phyloP scores from a whole-genome alignment of 805 yeast species.

The Cyberlindnera misumaiensis region DNA sequence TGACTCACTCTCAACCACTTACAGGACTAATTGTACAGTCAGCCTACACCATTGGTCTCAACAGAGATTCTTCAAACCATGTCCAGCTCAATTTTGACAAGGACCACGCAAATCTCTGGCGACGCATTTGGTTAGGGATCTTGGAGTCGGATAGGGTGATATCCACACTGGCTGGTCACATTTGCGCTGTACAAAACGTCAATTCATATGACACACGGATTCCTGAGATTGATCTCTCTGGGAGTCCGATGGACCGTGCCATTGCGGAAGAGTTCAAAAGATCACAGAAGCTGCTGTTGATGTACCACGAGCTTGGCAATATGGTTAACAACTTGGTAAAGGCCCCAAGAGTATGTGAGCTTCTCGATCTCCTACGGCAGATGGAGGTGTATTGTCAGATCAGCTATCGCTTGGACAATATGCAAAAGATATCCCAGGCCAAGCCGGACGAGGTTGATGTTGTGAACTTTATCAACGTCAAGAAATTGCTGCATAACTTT shows the following conservation, averaged over 20 bases:
- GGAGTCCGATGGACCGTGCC: constrained; percentile 7
- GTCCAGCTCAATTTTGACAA: constrained; percentile 12
- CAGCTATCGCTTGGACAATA: constrained; percentile 9
- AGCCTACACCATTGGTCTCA: constrained; percentile 39
- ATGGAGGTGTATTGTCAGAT: constrained; percentile 14
- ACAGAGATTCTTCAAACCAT: constrained; percentile 37
- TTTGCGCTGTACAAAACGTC: constrained; percentile 15
- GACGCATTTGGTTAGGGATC: constrained; percentile 21
- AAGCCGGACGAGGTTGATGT: constrained; percentile 2
- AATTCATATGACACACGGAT: constrained; percentile 13
- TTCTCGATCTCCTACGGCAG: constrained; percentile 9
- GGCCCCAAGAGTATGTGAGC: constrained; percentile 13
- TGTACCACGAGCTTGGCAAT: constrained; percentile 13
- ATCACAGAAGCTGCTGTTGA: constrained; percentile 14
- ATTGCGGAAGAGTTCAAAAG: constrained; percentile 11
- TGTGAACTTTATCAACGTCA: constrained; percentile 11
- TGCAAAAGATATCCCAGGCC: constrained; percentile 4
- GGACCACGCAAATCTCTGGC: constrained; percentile 18
- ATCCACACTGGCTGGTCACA: constrained; percentile 19
- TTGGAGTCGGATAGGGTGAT: constrained; percentile 18
- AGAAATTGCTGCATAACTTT: constrained; percentile 11
- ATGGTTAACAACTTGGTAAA: constrained; percentile 16
- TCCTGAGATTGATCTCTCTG: constrained; percentile 7
- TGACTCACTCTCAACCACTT: constrained; percentile 33
- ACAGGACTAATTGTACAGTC: constrained; percentile 35